Evolutionary conservation across 768 basidiomycete genomes (phyloP), one percentile per base, ranked within the genome.

Genomic region (Russula compacta): DNA sequence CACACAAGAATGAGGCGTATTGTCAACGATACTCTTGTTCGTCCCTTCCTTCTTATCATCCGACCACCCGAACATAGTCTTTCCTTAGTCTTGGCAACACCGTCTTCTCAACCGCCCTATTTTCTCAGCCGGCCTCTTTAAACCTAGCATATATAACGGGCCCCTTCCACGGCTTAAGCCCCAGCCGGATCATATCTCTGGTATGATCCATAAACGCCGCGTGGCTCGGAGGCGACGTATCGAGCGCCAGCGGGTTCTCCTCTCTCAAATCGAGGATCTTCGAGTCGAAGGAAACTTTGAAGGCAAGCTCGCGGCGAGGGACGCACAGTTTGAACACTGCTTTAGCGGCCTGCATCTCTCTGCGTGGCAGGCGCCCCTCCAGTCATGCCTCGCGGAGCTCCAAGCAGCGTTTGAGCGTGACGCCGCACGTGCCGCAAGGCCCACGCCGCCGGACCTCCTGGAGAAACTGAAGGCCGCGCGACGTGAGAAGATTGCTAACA

Each of bases 101-200:
- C 75, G 75, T 24, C 73, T 87, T 42, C 78, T 75, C 40, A 79
- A 76, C 21, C 81, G 84, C 4, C 85, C 88, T 12, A 84, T 86
- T 38, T 72, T 92, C 60, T 92, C 89, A 7, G 88, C 91, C 5
- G 79, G 77, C 2, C 81, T 82, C 69, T 69, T 92, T n/a, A 83
- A 82, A 11, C 80, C 91, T 0, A 78, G 85, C 0, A 54, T 81
- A 8, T 82, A 73, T 72, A 83, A 92, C 69, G 77, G 73, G 0
- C 89, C 92, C 1, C 79, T 97, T 14, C 92, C 92, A 0, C 83
- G 89, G 0, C 74, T 97, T 66, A 83, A 79, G 43, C 91, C 89
- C 0, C 92, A 95, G 64, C 94, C 95, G 0, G 66, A 73, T 5
- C 76, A 79, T n/a, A 80, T 93, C 48, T 78, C 81, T 1, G 79